Evolutionary conservation across 2,329 filamentous ascomycete genomes (phyloP).

Genomic region (Alternaria rosae): DNA sequence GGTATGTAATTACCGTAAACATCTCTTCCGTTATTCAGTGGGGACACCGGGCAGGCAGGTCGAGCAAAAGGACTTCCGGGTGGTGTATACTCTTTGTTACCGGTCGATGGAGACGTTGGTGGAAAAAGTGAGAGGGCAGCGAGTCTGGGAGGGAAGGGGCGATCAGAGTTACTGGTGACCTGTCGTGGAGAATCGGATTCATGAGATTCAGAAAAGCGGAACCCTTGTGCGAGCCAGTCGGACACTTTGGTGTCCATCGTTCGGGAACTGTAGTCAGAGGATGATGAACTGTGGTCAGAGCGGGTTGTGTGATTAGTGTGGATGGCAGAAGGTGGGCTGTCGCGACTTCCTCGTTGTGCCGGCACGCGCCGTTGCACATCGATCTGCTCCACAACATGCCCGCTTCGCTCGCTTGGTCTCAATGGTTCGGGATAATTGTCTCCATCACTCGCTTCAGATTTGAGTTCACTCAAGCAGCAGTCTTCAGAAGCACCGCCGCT

Average conservation of each 20-base stretch:
- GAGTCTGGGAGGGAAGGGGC: neutral
- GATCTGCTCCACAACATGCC: neutral
- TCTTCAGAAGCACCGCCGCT: neutral
- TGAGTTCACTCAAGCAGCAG: neutral
- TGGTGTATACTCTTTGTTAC: slow-evolving; percentile 11
- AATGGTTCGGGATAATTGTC: neutral
- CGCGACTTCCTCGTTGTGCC: neutral
- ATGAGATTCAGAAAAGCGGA: neutral
- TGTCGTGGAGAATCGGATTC: neutral
- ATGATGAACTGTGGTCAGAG: neutral
- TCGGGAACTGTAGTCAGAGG: neutral
- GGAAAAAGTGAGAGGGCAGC: slow-evolving; percentile 7
- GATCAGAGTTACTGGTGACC: neutral
- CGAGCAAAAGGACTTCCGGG: neutral
- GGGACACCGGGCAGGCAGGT: slow-evolving; percentile 11
- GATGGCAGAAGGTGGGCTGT: neutral
- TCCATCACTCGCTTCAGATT: neutral
- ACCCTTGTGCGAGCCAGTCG: slow-evolving; percentile 9
- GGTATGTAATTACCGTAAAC: slow-evolving; percentile 22
- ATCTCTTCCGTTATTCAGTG: slow-evolving; percentile 21
- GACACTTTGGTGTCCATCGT: slow-evolving; percentile 2
- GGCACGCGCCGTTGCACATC: neutral
- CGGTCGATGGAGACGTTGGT: slow-evolving; percentile 3
- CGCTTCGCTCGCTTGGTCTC: neutral
- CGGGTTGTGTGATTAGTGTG: neutral